phyloP scores from a whole-genome alignment of 208 protist genomes.

The Phytomonas sp. region DNA sequence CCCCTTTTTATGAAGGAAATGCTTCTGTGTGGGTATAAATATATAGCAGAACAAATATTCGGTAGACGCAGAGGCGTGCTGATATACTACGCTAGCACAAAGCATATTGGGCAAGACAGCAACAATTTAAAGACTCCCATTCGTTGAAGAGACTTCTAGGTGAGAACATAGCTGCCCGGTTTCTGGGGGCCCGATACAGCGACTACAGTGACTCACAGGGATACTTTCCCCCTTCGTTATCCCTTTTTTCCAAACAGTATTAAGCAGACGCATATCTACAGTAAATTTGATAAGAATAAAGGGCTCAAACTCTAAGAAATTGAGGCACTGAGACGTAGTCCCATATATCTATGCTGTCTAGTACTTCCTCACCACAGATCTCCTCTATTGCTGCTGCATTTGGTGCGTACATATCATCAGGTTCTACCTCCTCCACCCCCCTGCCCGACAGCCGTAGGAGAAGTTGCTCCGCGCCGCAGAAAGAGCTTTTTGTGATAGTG shows the following conservation, averaged over 20 bases:
- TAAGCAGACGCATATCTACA: background rate
- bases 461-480: conserved; percentile 22
- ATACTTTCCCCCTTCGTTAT: background rate
- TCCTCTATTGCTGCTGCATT: background rate
- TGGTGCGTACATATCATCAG: background rate
- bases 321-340: conserved; percentile 33
- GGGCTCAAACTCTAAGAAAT: conserved; percentile 19
- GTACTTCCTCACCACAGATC: background rate
- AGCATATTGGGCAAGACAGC: background rate
- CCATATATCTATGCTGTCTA: conserved; percentile 18
- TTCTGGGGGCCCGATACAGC: background rate
- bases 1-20: background rate
- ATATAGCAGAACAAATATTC: background rate
- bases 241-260: background rate
- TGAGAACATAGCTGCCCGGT: background rate
- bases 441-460: conserved; percentile 8
- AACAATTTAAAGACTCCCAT: background rate
- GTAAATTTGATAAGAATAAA: background rate
- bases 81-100: background rate
- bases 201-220: background rate
- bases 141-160: background rate
- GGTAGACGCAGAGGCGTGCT: background rate
- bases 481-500: conserved; percentile 33
- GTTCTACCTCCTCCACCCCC: conserved; percentile 8
- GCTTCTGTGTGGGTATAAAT: background rate